These are phyloP conservation scores for Corymbia calophylla DNA, from an alignment of 441 rosid species.

Conservation along the genomic window DNA sequence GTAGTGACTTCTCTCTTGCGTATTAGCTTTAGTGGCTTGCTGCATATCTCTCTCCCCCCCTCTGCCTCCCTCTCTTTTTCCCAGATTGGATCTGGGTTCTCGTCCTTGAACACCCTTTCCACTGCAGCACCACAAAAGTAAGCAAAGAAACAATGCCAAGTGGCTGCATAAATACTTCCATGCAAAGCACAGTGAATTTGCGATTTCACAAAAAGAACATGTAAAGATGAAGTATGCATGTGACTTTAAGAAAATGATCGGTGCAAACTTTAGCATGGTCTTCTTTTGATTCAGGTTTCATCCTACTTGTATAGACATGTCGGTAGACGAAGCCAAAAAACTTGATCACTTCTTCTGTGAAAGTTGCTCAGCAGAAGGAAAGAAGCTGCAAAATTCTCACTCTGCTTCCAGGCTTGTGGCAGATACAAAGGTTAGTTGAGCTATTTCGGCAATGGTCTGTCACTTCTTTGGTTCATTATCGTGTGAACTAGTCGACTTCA, in stretches of 20 bases:
- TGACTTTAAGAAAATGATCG: background rate
- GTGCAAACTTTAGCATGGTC: constrained; percentile 20
- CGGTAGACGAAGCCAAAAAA: constrained; percentile 67
- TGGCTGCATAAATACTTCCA: background rate
- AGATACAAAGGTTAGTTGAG: constrained; percentile 48
- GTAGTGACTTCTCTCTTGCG: background rate
- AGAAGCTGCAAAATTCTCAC: constrained; percentile 51
- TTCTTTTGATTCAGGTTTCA: constrained; percentile 82
- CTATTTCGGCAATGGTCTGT: background rate
- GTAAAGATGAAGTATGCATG: background rate
- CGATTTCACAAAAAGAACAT: background rate
- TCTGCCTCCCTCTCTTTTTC: background rate
- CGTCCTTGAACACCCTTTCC: background rate
- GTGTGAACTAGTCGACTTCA: background rate
- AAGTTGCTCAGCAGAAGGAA: constrained; percentile 61
- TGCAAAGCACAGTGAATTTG: background rate
- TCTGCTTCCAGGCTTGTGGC: constrained; percentile 29
- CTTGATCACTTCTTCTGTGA: constrained; percentile 83
- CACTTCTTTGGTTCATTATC: background rate
- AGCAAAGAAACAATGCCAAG: background rate
- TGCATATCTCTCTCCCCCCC: background rate
- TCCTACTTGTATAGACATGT: constrained; percentile 90
- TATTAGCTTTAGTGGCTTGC: background rate
- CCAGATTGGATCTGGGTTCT: background rate
- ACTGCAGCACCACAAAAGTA: background rate